Conservation (phyloP, 108 stramenopile species). For the Skeletonema costatum region DNA sequence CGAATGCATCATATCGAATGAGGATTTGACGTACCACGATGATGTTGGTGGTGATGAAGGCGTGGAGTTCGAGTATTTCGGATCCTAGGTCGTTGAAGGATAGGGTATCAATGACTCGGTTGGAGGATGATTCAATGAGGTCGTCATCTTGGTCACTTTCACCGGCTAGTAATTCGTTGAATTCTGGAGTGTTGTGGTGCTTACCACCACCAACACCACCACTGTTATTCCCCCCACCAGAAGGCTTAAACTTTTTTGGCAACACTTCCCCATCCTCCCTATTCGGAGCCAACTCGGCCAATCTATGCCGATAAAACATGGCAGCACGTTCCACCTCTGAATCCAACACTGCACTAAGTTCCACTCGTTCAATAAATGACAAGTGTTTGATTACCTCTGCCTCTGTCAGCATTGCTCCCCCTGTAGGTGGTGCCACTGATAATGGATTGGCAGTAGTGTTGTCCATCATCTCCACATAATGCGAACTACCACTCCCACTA, state of each 20-base stretch:
- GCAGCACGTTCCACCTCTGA: conserved; percentile 28
- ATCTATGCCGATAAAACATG: conserved; percentile 21
- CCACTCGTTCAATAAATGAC: conserved; percentile 30
- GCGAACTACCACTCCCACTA: no score
- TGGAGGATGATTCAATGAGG: background rate
- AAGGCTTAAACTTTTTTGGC: background rate
- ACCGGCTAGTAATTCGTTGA: background rate
- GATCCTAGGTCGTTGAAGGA: conserved; percentile 26
- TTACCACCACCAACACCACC: background rate
- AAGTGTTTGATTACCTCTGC: conserved; percentile 13
- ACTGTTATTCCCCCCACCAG: background rate
- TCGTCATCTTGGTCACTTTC: background rate
- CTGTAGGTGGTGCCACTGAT: background rate
- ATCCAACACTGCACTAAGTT: conserved; percentile 22
- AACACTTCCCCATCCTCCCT: conserved; percentile 15
- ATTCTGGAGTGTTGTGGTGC: background rate
- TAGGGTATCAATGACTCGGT: background rate
- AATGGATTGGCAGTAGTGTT: background rate
- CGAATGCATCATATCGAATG: conserved; percentile 73
- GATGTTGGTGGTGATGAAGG: conserved; percentile 67
- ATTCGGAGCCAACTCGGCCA: conserved; percentile 21
- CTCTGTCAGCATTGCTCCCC: background rate
- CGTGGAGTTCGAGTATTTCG: conserved; percentile 70
- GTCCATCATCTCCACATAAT: background rate
- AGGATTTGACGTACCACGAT: conserved; percentile 65